Conservation (phyloP, 2,329 filamentous ascomycete genomes). For the Claviceps monticola region DNA sequence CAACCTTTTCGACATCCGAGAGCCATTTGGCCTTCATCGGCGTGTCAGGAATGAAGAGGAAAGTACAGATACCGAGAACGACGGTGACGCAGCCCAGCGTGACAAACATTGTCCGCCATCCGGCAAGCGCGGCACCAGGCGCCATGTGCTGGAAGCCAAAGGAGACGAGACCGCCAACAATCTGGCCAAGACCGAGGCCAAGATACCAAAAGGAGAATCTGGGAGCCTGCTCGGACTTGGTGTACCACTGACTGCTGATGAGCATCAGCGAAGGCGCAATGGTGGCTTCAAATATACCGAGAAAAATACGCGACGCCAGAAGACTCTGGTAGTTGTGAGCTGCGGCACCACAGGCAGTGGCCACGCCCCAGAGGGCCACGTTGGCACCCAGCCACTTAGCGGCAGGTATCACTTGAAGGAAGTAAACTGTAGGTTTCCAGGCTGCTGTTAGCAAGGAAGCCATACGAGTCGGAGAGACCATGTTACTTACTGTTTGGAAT, state of each 20-base stretch:
- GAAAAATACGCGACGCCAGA: constrained; percentile 40
- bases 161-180: constrained; percentile 50
- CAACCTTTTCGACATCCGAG: constrained; percentile 32
- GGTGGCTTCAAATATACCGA: constrained; percentile 47
- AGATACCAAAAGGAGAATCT: constrained; percentile 49
- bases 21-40: constrained; percentile 34
- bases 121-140: constrained; percentile 39
- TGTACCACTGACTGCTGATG: constrained; percentile 46
- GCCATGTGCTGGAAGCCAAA: constrained; percentile 42
- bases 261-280: constrained; percentile 47
- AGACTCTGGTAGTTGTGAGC: constrained; percentile 38
- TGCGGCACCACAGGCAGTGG: constrained; percentile 39
- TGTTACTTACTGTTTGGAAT: constrained; percentile 38
- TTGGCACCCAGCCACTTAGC: constrained; percentile 48
- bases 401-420: constrained; percentile 46
- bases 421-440: constrained; percentile 25
- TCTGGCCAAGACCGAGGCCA: constrained; percentile 45
- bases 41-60: constrained; percentile 24
- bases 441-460: not conserved
- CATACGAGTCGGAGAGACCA: not conserved
- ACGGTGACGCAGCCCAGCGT: constrained; percentile 42
- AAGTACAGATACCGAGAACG: constrained; percentile 17
- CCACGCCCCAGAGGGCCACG: constrained; percentile 44
- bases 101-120: constrained; percentile 59
- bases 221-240: constrained; percentile 46